Conservation (phyloP, 2,329 filamentous ascomycete genomes). For the Nemania sp. region DNA sequence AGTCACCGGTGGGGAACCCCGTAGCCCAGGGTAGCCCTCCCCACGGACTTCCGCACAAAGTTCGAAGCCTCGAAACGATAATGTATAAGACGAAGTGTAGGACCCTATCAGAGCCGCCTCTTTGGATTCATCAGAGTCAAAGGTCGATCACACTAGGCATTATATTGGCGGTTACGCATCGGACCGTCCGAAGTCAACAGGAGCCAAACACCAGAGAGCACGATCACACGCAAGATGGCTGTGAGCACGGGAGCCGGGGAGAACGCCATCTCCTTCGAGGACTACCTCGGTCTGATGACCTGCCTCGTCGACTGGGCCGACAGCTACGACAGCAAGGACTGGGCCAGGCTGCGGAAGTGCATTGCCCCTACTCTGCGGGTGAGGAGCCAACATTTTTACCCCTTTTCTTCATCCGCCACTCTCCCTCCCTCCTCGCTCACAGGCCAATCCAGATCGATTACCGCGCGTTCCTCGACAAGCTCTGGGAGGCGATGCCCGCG, state of each 20-base stretch:
- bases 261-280: slow-evolving; percentile 36
- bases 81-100: slow-evolving; percentile 2
- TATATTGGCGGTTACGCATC: too few species aligned
- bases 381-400: slow-evolving; percentile 26
- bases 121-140: not conserved
- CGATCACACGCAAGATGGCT: slow-evolving; percentile 18
- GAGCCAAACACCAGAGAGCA: not conserved
- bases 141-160: not conserved
- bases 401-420: not conserved
- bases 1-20: slow-evolving; percentile 24
- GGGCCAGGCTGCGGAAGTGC: slow-evolving; percentile 60
- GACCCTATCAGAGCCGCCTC: not conserved
- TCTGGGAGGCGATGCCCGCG: slow-evolving; percentile 65
- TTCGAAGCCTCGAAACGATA: not conserved
- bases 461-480: slow-evolving; percentile 62
- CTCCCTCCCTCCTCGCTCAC: slow-evolving; percentile 6
- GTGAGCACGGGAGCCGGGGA: not conserved
- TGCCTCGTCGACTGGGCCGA: slow-evolving; percentile 62
- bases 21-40: not conserved
- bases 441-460: slow-evolving; percentile 65
- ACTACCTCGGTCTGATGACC: slow-evolving; percentile 40
- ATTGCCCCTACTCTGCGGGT: slow-evolving; percentile 64
- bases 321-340: slow-evolving; percentile 68
- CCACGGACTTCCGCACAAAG: slow-evolving; percentile 8
- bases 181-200: not conserved